These are phyloP conservation scores for Blastobotrys raffinosifermentans DNA, from an alignment of 1,139 yeast species.

Conservation along the genomic window DNA sequence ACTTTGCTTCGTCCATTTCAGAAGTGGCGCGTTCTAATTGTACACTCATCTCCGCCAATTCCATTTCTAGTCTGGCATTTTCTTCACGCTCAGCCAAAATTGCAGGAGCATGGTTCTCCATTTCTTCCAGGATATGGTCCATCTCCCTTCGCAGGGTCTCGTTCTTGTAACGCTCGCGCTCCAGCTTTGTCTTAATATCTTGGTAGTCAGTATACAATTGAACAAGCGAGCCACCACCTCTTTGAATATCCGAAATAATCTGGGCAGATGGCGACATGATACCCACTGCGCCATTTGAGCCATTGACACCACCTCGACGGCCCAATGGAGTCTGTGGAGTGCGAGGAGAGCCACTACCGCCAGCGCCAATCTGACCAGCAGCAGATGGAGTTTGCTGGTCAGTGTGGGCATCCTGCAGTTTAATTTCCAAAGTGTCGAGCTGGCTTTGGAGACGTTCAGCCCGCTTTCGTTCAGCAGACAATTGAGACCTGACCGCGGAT, in stretches of 20 bases:
- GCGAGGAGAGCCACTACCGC: conserved; percentile 4
- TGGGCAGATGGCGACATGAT: conserved; percentile 41
- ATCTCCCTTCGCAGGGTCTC: conserved; percentile 65
- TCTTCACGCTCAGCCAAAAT: conserved; percentile 62
- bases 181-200: conserved; percentile 56
- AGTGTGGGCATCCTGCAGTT: conserved; percentile 25
- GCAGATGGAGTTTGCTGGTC: conserved; percentile 12
- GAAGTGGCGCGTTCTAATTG: conserved; percentile 42
- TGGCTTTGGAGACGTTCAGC: conserved; percentile 28
- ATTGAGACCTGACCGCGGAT: conserved; percentile 25
- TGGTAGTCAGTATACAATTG: conserved; percentile 63
- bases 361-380: conserved; percentile 2
- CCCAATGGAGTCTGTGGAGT: conserved; percentile 15
- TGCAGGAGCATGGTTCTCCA: conserved; percentile 76
- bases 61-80: conserved; percentile 43
- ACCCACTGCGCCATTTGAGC: conserved; percentile 17
- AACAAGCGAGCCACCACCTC: conserved; percentile 57
- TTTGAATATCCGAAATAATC: conserved; percentile 42
- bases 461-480: conserved; percentile 26
- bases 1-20: conserved; percentile 37
- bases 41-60: conserved; percentile 47
- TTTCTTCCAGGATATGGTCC: conserved; percentile 63
- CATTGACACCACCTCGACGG: conserved; percentile 6
- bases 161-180: conserved; percentile 66
- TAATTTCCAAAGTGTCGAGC: conserved; percentile 28